Evolutionary conservation across 306 rosid genomes (phyloP).

Genomic region (Canavalia ensiformis): DNA sequence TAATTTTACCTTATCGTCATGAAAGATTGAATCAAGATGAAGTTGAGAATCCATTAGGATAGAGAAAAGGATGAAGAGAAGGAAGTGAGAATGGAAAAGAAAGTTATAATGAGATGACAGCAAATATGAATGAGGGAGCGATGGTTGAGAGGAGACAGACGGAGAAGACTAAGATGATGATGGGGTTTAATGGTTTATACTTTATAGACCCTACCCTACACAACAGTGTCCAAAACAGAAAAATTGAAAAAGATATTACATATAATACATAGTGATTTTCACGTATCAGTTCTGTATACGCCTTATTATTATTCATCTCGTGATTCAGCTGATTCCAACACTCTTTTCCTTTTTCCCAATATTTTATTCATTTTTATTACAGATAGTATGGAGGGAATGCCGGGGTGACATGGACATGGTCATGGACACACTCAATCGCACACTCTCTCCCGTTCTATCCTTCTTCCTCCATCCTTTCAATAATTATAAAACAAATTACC

Average conservation of each 20-base stretch:
- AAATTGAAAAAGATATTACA: conserved; percentile 21
- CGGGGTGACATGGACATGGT: conserved; percentile 51
- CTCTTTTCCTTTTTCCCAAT: neutral
- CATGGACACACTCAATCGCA: neutral
- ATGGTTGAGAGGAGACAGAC: conserved; percentile 43
- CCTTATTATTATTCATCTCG: conserved; percentile 37
- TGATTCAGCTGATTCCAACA: conserved; percentile 18
- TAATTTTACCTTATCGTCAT: conserved; percentile 31
- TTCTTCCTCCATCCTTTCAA: neutral
- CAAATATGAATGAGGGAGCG: conserved; percentile 26
- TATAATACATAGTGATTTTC: conserved; percentile 50
- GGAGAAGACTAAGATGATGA: conserved; percentile 48
- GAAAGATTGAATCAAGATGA: conserved; percentile 37
- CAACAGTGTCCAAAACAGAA: neutral
- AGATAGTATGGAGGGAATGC: conserved; percentile 49
- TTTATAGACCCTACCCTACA: conserved; percentile 19
- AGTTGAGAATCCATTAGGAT: conserved; percentile 52
- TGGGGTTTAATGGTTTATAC: too few species aligned
- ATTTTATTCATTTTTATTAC: conserved; percentile 1
- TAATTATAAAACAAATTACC: neutral
- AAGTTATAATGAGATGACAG: neutral
- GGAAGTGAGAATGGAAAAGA: conserved; percentile 17
- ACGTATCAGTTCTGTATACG: conserved; percentile 25
- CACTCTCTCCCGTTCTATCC: neutral
- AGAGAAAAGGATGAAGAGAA: neutral